These are phyloP conservation scores for Paramecium biaurelia DNA, from an alignment of 73 alveolate species.

Conservation along the genomic window DNA sequence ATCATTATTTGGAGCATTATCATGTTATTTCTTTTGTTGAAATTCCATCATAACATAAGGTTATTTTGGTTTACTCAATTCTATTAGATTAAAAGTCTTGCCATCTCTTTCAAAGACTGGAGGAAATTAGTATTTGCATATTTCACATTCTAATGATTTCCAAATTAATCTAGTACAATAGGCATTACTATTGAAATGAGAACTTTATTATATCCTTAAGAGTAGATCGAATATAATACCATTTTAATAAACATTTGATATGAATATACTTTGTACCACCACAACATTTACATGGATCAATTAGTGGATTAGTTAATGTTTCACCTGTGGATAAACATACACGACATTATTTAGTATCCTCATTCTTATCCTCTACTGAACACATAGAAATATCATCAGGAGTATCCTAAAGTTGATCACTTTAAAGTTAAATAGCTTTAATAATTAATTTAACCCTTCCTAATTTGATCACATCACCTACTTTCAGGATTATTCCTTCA, in stretches of 20 bases:
- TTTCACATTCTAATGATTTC: conserved; percentile 83
- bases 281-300: conserved; percentile 67
- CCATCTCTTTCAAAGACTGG: conserved; percentile 54
- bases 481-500: conserved; percentile 62
- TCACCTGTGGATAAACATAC: conserved; percentile 50
- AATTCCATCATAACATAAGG: conserved; percentile 46
- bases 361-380: background rate
- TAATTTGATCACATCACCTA: conserved; percentile 68
- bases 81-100: conserved; percentile 18
- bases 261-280: conserved; percentile 66
- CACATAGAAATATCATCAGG: background rate
- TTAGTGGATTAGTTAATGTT: conserved; percentile 33
- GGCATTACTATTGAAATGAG: background rate
- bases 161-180: conserved; percentile 55
- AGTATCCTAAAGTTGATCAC: background rate
- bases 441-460: conserved; percentile 70
- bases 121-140: conserved; percentile 84
- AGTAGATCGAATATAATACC: background rate
- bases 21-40: background rate
- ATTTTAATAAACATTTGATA: conserved; percentile 43
- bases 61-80: background rate
- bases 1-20: background rate
- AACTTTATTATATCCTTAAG: background rate
- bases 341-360: conserved; percentile 33
- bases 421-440: conserved; percentile 53